phyloP scores from a whole-genome alignment of 2,329 filamentous ascomycete species.

The Fusarium mexicanum region DNA sequence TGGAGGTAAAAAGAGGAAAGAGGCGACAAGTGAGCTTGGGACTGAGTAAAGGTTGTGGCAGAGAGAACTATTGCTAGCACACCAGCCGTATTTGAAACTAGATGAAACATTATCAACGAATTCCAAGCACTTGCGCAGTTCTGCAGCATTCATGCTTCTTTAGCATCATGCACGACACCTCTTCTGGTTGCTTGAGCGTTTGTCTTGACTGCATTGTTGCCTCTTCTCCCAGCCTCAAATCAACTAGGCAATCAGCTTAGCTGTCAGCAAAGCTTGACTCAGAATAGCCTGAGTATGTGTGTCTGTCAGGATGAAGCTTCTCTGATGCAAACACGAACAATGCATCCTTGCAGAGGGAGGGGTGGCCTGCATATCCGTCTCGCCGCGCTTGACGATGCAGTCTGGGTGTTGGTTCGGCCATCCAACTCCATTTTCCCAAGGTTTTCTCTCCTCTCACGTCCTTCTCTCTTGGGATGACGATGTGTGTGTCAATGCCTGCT shows the following conservation, averaged over 20 bases:
- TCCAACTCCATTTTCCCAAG: neutral
- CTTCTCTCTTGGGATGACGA: conserved; percentile 1
- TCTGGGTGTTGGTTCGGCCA: conserved; percentile 14
- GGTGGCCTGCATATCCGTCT: conserved; percentile 29
- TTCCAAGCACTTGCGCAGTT: conserved; percentile 1
- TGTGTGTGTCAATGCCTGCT: conserved; percentile 11
- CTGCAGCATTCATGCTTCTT: conserved; percentile 2
- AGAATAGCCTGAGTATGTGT: neutral
- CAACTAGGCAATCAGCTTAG: neutral
- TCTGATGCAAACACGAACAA: conserved; percentile 25
- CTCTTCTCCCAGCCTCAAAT: conserved; percentile 17
- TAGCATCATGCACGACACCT: conserved; percentile 11
- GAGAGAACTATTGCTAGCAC: conserved; percentile 7
- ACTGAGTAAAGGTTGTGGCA: neutral
- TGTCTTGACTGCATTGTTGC: conserved; percentile 6
- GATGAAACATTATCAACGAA: conserved; percentile 10
- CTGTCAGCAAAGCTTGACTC: conserved; percentile 3
- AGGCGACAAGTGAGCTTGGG: conserved; percentile 16
- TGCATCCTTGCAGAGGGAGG: conserved; percentile 22
- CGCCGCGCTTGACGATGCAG: conserved; percentile 30
- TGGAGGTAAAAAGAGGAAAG: conserved; percentile 26
- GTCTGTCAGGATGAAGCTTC: conserved; percentile 11
- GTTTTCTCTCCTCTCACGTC: conserved; percentile 10
- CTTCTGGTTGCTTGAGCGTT: neutral
- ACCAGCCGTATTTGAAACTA: neutral